phyloP scores from a whole-genome alignment of 495 filamentous ascomycete genomes.

The Paragyromitra xinjiangensis region DNA sequence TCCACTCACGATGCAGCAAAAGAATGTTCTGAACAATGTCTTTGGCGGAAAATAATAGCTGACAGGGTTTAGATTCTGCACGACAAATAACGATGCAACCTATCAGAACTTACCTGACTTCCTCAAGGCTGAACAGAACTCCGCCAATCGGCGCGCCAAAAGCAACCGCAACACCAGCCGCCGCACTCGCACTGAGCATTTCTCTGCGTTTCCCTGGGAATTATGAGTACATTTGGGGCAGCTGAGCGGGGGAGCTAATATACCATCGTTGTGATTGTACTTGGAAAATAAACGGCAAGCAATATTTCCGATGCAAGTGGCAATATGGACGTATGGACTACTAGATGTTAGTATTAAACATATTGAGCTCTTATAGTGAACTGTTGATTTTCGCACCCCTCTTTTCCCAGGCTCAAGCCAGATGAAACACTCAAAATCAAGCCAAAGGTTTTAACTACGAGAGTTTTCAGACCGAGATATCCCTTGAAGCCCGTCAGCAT shows the following conservation, averaged over 20 bases:
- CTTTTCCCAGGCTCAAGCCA: constrained; percentile 91
- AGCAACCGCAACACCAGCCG: constrained; percentile 91
- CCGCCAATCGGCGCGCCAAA: constrained; percentile 94
- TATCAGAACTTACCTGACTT: constrained; percentile 69
- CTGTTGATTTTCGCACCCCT: constrained; percentile 62
- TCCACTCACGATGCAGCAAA: constrained; percentile 82
- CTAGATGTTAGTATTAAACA: constrained; percentile 28
- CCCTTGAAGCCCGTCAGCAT: constrained; percentile 58
- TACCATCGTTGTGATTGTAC: constrained; percentile 91
- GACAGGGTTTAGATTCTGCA: constrained; percentile 35
- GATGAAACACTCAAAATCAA: constrained; percentile 90
- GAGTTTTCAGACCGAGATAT: constrained; percentile 88
- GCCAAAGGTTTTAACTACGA: constrained; percentile 84
- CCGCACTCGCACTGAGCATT: constrained; percentile 89
- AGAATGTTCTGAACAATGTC: constrained; percentile 96
- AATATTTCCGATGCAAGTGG: constrained; percentile 94
- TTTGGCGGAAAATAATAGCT: constrained; percentile 99
- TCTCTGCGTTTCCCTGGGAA: constrained; percentile 74
- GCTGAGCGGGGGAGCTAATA: constrained; percentile 7
- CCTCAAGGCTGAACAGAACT: constrained; percentile 92
- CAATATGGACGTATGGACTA: constrained; percentile 94
- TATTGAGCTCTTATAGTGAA: background rate
- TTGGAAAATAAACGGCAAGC: constrained; percentile 90
- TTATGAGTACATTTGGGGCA: constrained; percentile 32
- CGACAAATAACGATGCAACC: constrained; percentile 17